phyloP scores from a whole-genome alignment of 1,284 basidiomycete species.

The Vanrija humicola region DNA sequence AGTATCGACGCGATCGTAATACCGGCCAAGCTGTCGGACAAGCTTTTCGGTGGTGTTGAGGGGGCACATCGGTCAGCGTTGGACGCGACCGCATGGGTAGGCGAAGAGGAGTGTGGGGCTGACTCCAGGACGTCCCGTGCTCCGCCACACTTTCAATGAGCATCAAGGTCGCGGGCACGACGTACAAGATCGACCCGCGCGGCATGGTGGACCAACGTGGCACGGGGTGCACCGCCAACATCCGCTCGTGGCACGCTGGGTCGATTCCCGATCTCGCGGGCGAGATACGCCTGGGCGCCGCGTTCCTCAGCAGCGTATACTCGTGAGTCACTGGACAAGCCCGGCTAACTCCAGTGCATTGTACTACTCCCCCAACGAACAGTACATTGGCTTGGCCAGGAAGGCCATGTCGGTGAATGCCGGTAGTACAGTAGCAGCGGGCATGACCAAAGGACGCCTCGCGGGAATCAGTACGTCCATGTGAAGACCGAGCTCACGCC shows the following conservation, averaged over 20 bases:
- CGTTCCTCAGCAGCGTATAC: slow-evolving; percentile 44
- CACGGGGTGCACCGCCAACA: slow-evolving; percentile 35
- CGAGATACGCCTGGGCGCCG: slow-evolving; percentile 41
- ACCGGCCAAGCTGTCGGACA: slow-evolving; percentile 28
- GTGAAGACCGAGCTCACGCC: too few species aligned
- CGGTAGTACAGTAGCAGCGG: slow-evolving; percentile 12
- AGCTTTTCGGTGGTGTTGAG: slow-evolving; percentile 24
- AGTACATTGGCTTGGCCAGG: slow-evolving; percentile 41
- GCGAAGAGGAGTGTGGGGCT: not conserved
- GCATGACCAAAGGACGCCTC: slow-evolving; percentile 21
- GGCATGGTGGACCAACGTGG: slow-evolving; percentile 27
- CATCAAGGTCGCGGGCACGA: slow-evolving; percentile 24
- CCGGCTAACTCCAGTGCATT: slow-evolving; percentile 26
- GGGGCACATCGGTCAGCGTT: slow-evolving; percentile 23
- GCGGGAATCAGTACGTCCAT: slow-evolving; percentile 16
- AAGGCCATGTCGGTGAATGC: slow-evolving; percentile 38
- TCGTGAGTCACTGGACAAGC: slow-evolving; percentile 24
- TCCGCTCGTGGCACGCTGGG: slow-evolving; percentile 39
- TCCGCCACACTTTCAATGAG: slow-evolving; percentile 32
- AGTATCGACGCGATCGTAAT: slow-evolving; percentile 40
- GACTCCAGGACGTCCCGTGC: slow-evolving; percentile 41
- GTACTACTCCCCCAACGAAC: slow-evolving; percentile 28
- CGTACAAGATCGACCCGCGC: slow-evolving; percentile 30
- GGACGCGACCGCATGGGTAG: slow-evolving; percentile 35
- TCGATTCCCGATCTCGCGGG: slow-evolving; percentile 33